These are phyloP conservation scores for Nitzschia sp. DNA, from an alignment of 108 stramenopile species.

Conservation along the genomic window DNA sequence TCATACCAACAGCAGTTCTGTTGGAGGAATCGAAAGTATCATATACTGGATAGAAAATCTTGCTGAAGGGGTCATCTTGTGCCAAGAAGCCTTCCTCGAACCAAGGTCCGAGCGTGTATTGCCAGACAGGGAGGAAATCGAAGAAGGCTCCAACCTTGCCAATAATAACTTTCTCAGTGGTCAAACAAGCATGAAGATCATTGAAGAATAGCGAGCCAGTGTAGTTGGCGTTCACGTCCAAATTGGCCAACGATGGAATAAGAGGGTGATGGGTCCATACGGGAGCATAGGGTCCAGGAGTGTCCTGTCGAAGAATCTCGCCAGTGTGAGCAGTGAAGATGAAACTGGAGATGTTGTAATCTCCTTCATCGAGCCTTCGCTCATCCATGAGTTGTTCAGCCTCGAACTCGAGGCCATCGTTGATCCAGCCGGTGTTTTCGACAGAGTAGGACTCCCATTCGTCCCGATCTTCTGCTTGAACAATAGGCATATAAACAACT, in stretches of 20 bases:
- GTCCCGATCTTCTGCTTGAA: neutral
- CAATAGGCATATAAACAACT: slow-evolving; percentile 17
- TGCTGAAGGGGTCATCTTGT: neutral
- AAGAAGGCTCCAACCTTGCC: neutral
- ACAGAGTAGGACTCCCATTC: slow-evolving; percentile 24
- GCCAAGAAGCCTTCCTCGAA: neutral
- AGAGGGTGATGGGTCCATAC: slow-evolving; percentile 22
- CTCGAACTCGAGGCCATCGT: neutral
- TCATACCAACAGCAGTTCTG: slow-evolving; percentile 10
- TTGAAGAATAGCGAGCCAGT: neutral
- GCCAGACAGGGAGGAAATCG: neutral
- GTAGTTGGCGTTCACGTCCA: neutral
- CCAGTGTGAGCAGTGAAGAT: neutral
- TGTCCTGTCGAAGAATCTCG: neutral
- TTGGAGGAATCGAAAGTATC: neutral
- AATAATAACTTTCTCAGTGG: neutral
- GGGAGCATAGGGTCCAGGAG: neutral
- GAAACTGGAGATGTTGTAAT: slow-evolving; percentile 1
- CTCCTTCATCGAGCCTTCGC: neutral
- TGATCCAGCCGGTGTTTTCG: slow-evolving; percentile 20
- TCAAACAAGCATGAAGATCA: slow-evolving; percentile 1
- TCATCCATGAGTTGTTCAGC: neutral
- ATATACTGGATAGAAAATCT: slow-evolving; percentile 15
- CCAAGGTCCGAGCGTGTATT: neutral
- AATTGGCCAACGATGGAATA: slow-evolving; percentile 13